phyloP scores from a whole-genome alignment of 2,329 filamentous ascomycete species.

The Fusarium xyrophilum region DNA sequence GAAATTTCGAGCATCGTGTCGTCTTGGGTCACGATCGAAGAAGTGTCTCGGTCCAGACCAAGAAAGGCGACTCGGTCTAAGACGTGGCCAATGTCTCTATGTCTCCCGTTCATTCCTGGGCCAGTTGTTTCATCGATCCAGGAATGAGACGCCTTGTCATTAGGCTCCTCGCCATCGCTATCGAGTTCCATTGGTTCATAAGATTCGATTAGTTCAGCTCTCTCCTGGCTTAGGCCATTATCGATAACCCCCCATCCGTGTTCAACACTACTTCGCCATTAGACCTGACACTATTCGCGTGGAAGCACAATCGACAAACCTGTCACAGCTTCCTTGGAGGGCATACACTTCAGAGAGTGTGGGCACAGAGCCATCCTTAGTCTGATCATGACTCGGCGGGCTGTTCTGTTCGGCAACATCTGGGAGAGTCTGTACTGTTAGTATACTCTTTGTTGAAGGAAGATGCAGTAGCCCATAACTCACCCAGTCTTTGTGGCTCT shows the following conservation, averaged over 20 bases:
- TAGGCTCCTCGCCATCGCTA: background rate
- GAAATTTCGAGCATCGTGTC: background rate
- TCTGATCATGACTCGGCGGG: background rate
- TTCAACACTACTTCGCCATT: background rate
- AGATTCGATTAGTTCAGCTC: background rate
- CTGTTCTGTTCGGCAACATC: too few species aligned
- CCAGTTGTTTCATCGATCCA: background rate
- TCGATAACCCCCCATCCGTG: too few species aligned
- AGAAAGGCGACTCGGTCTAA: background rate
- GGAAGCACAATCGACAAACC: background rate
- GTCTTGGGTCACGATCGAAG: background rate
- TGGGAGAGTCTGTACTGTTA: conserved; percentile 3
- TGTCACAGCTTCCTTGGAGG: background rate
- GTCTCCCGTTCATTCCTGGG: background rate
- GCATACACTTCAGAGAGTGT: background rate
- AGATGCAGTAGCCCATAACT: background rate
- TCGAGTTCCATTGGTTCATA: background rate
- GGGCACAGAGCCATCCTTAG: background rate
- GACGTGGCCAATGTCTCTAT: background rate
- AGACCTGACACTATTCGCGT: background rate
- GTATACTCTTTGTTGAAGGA: background rate
- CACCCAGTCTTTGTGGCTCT: background rate
- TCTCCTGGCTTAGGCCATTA: background rate
- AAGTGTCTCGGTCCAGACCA: background rate
- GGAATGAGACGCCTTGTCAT: background rate